A percentile compares a stretch with the other conserved stretches of the same genome.
These are phyloP conservation scores for Colletotrichum sp. DNA, from an alignment of 2,329 filamentous ascomycete species.

Conservation along the genomic window DNA sequence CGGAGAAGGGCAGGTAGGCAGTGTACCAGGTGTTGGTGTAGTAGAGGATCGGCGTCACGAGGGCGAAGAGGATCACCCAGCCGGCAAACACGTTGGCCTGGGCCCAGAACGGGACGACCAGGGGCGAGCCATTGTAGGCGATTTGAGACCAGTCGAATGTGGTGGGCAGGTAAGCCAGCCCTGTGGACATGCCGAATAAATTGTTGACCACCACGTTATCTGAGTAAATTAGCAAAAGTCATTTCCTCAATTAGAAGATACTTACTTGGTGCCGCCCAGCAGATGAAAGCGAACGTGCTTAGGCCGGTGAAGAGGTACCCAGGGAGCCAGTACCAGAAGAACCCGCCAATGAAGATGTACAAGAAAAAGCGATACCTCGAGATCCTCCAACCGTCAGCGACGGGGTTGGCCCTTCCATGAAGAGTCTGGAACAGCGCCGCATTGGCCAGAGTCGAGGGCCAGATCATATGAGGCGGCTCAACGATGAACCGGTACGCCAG, in stretches of 20 bases:
- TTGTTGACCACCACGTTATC: constrained; percentile 73
- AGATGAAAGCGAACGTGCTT: constrained; percentile 49
- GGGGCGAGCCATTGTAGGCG: constrained; percentile 35
- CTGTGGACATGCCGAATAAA: constrained; percentile 55
- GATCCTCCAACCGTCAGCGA: constrained; percentile 39
- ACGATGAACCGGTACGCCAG: constrained; percentile 47
- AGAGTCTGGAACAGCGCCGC: constrained; percentile 47
- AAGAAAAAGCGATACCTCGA: constrained; percentile 42
- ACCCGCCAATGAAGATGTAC: constrained; percentile 42
- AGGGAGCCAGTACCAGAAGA: constrained; percentile 54
- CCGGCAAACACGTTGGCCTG: constrained; percentile 68
- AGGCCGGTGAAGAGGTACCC: constrained; percentile 49
- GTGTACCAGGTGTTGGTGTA: constrained; percentile 64
- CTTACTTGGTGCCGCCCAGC: constrained; percentile 45
- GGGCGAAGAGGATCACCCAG: constrained; percentile 60
- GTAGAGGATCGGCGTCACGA: constrained; percentile 62
- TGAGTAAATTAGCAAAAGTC: not conserved
- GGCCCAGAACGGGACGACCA: constrained; percentile 59
- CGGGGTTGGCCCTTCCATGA: constrained; percentile 40
- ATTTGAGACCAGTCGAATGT: constrained; percentile 35
- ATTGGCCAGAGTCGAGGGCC: constrained; percentile 50
- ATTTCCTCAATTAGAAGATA: not conserved
- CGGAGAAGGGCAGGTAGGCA: constrained; percentile 59
- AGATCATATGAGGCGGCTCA: constrained; percentile 49
- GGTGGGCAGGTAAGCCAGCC: constrained; percentile 31